phyloP scores from a whole-genome alignment of 305 asterid species.

The Ajuga reptans region DNA sequence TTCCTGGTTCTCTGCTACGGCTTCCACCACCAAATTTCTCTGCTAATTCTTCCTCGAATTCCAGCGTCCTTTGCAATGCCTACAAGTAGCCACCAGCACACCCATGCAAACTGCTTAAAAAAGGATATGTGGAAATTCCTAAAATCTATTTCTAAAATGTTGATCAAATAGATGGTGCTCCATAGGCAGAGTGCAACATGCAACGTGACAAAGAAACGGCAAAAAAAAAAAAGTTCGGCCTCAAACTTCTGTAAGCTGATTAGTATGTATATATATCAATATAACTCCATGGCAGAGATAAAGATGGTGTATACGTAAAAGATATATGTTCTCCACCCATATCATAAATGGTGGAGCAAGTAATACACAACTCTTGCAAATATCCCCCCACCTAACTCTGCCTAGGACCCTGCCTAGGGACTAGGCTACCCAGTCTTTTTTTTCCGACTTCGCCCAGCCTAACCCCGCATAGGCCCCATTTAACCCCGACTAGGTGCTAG shows the following conservation, averaged over 20 bases:
- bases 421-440: too few species aligned
- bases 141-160: neutral
- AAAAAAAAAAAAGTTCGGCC: neutral
- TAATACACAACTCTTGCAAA: neutral
- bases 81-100: constrained; percentile 22
- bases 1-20: constrained; percentile 50
- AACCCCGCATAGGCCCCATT: too few species aligned
- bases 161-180: neutral
- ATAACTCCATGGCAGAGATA: neutral
- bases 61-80: constrained; percentile 74
- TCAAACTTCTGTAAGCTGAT: constrained; percentile 17
- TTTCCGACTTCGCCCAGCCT: too few species aligned
- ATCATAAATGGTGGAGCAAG: neutral
- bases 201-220: neutral
- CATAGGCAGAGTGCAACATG: neutral
- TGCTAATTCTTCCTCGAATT: constrained; percentile 95
- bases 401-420: too few species aligned
- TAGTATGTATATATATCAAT: neutral
- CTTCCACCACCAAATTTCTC: constrained; percentile 92
- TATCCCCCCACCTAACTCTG: too few species aligned
- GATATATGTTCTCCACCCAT: neutral
- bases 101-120: neutral
- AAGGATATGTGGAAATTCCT: neutral
- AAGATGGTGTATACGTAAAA: neutral
- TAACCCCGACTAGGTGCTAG: too few species aligned